Percentiles rank a stretch among this genome's conserved stretches.
Conservation (phyloP, 352 stramenopile genomes). For the Elongisporangium prolatum region DNA sequence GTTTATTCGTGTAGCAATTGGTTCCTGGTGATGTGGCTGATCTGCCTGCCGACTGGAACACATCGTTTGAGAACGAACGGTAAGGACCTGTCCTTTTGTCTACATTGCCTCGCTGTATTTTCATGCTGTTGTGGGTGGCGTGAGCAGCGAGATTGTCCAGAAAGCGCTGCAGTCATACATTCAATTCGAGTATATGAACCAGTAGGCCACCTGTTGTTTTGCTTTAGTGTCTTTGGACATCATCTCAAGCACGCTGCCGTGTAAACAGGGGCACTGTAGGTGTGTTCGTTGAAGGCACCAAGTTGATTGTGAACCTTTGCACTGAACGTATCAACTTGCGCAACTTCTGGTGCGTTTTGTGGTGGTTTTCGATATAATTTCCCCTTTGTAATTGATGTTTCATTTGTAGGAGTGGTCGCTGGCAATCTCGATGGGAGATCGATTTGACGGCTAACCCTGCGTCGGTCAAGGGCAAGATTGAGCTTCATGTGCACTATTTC, state of each 20-base stretch:
- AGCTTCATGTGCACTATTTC: constrained; percentile 93
- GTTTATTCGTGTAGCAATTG: constrained; percentile 23
- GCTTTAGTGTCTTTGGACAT: constrained; percentile 1
- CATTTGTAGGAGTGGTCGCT: constrained; percentile 48
- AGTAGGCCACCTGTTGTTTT: constrained; percentile 17
- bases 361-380: not conserved
- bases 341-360: constrained; percentile 71
- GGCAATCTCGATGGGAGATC: constrained; percentile 80
- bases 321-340: constrained; percentile 85
- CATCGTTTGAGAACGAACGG: constrained; percentile 67
- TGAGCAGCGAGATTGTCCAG: constrained; percentile 30
- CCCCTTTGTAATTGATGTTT: not conserved
- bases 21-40: constrained; percentile 46
- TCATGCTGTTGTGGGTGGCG: not conserved
- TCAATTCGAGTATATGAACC: constrained; percentile 82
- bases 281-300: constrained; percentile 67
- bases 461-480: constrained; percentile 52
- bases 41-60: constrained; percentile 29
- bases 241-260: constrained; percentile 4
- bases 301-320: constrained; percentile 72
- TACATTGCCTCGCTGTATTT: constrained; percentile 3
- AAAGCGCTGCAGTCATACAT: constrained; percentile 77
- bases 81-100: constrained; percentile 10
- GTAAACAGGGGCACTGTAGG: constrained; percentile 60
- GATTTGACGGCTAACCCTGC: constrained; percentile 49